Evolutionary conservation across 208 protist species (phyloP), one percentile per base, ranked within the genome.

Genomic region (Naegleria gruberi): DNA sequence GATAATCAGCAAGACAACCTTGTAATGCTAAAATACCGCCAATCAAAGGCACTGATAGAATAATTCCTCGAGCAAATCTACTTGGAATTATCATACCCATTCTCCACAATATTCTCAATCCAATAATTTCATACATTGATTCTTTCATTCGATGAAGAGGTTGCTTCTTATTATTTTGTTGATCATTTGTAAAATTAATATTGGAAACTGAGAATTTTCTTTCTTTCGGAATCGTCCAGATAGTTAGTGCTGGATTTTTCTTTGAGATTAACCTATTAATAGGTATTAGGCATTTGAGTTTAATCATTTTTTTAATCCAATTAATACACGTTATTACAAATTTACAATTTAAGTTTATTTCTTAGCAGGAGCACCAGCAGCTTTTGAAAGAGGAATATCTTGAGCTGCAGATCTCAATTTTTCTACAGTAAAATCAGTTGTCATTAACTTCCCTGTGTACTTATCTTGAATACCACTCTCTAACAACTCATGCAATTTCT

Each of bases 381-480:
- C 19, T 65, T 65, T 65, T 30, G 51, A 4, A 65, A 23, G 15
- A 23, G 51, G 51, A 19, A 19, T 23, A 19, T 65, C 51, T 23
- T 23, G 19, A 19, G 30, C 19, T 23, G 82, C 40, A 12, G 82
- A 26, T 8, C 82, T 7, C 19, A 86, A 30, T 10, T 43, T 26
- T 47, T 86, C 82, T 43, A 34, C 45, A 30, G 41, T 47, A 40
- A 47, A 86, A 46, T 86, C 82, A 8, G 15, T 86, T 1, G 17
- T 42, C 30, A 12, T 15, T 37, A 86, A 30, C 7, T 86, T 37
- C 0, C 15, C 82, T 12, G 37, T 77, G 82, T 93, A 93, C 90
- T 93, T 93, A 23, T 89, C 91, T 19, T 91, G 92, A 17, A 93
- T 91, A 30, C 91, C 91, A 46, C 15, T 55, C 12, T 81, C 12